Base-by-base conservation (phyloP, 192 early-diverging fungal species). In the Linnemannia elongata region DNA sequence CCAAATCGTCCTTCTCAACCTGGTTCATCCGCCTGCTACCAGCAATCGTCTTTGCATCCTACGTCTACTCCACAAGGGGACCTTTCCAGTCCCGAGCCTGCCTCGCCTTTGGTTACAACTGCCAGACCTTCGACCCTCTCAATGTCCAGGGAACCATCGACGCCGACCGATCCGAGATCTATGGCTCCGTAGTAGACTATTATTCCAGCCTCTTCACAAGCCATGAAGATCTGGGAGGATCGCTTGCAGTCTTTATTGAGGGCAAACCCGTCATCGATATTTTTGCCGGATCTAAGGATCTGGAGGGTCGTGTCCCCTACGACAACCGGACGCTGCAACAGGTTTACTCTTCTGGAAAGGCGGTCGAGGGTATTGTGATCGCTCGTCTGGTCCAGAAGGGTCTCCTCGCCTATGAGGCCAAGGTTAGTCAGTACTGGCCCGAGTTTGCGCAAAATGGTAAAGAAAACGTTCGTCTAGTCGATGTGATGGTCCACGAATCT, bases 381-480 rank as follows among this genome's bases (percentile, higher is more conserved):
- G 88, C 92, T 17, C 81, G 92, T 71, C 57, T 95, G 47, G 92
- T 96, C 20, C 91, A 93, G 68, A 76, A 90, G 77, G 91, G 91
- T 27, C 45, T 89, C 24, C 33, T 96, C 5, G 47, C 78, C n/a
- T 95, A 93, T 74, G 75, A 87, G 30, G 88, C 89, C 44, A 83
- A 75, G 33, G 89, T 96, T 42, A 74, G 90, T 2, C 82, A 90
- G 9, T 91, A 93, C 77, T 96, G 95, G 95, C 95, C 95, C 3
- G 94, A 95, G 79, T 96, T 96, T 87, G 95, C 90, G 7, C 88
- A 89, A 69, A 93, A 93, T 13, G 92, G 92, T 69, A 96, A 96
- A 83, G 85, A 93, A 52, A 80, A 95, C 42, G 93, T 96, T 24
- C 94, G 94, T 1, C n/a, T 96, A 44, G 75, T 74, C 3, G 89